A percentile compares a stretch with the other conserved stretches of the same genome.
phyloP scores from a whole-genome alignment of 257 asterid species.

The Scutellaria barbata region DNA sequence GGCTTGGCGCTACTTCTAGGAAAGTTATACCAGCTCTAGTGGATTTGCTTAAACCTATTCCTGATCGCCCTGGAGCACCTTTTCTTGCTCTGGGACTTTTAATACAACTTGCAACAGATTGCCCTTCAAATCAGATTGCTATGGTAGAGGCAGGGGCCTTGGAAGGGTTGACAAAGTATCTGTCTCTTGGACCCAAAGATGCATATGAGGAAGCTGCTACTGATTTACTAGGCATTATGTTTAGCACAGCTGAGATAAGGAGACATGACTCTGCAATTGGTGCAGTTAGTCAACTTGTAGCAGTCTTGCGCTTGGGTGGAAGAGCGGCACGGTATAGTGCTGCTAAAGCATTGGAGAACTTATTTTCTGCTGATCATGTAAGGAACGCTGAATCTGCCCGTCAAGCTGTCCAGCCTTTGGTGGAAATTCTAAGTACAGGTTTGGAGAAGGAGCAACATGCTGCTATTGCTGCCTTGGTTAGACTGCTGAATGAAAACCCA shows the following conservation, averaged over 20 bases:
- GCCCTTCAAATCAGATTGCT: conserved; percentile 80
- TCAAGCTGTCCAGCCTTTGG: conserved; percentile 97
- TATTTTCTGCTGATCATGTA: conserved; percentile 94
- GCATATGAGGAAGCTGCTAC: conserved; percentile 99
- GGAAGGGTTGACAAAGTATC: conserved; percentile 93
- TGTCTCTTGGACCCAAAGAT: conserved; percentile 94
- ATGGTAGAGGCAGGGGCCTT: conserved; percentile 98
- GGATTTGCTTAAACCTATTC: conserved; percentile 95
- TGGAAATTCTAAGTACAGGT: conserved; percentile 88
- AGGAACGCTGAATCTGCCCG: conserved; percentile 94
- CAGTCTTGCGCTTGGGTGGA: conserved; percentile 97
- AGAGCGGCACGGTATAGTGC: conserved; percentile 97
- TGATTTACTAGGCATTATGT: conserved; percentile 89
- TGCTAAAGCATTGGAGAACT: conserved; percentile 93
- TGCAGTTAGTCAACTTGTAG: conserved; percentile 94
- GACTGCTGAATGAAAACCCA: conserved; percentile 86
- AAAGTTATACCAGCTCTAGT: conserved; percentile 98
- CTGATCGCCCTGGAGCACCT: conserved; percentile 99
- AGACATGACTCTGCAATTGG: conserved; percentile 96
- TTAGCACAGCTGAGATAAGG: conserved; percentile 94
- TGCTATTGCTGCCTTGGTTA: conserved; percentile 92
- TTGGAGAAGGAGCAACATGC: conserved; percentile 99
- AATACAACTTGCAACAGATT: conserved; percentile 85
- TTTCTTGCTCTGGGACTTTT: conserved; percentile 87
- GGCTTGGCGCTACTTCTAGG: conserved; percentile 95